Evolutionary conservation across 768 basidiomycete species (phyloP).

Genomic region (Tremella fuciformis): DNA sequence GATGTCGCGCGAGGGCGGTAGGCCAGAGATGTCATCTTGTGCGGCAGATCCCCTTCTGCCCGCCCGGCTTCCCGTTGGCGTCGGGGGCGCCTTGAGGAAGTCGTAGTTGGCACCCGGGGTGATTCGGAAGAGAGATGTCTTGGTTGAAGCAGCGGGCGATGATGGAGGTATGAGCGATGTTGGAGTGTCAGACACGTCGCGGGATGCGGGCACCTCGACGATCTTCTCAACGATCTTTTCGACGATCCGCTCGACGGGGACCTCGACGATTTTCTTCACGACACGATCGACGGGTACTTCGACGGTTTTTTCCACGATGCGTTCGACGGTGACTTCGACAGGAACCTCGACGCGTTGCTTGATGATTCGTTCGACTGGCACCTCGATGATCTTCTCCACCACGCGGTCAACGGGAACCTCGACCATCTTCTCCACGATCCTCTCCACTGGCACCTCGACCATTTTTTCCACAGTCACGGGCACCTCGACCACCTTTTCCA

Average conservation of each 20-base stretch:
- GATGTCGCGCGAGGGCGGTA: constrained; percentile 2
- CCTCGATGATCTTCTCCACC: constrained; percentile 38
- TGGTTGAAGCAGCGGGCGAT: constrained; percentile 19
- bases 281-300: constrained; percentile 31
- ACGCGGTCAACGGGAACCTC: constrained; percentile 38
- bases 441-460: constrained; percentile 41
- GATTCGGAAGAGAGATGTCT: constrained; percentile 40
- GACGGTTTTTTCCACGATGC: constrained; percentile 39
- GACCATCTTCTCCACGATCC: constrained; percentile 42
- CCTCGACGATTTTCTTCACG: constrained; percentile 40
- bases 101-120: constrained; percentile 46
- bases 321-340: constrained; percentile 26
- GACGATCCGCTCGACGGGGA: constrained; percentile 35
- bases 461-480: constrained; percentile 37
- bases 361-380: constrained; percentile 35
- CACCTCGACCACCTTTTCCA: constrained; percentile 34
- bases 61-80: constrained; percentile 19
- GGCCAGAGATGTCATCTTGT: constrained; percentile 11
- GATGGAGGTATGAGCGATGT: not conserved
- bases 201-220: constrained; percentile 37
- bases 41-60: constrained; percentile 24
- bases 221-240: constrained; percentile 46
- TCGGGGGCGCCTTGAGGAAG: constrained; percentile 50
- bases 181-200: constrained; percentile 16
- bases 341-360: constrained; percentile 30